Evolutionary conservation across 108 stramenopile genomes (phyloP).

Genomic region (Pseudonitzschia pungens): DNA sequence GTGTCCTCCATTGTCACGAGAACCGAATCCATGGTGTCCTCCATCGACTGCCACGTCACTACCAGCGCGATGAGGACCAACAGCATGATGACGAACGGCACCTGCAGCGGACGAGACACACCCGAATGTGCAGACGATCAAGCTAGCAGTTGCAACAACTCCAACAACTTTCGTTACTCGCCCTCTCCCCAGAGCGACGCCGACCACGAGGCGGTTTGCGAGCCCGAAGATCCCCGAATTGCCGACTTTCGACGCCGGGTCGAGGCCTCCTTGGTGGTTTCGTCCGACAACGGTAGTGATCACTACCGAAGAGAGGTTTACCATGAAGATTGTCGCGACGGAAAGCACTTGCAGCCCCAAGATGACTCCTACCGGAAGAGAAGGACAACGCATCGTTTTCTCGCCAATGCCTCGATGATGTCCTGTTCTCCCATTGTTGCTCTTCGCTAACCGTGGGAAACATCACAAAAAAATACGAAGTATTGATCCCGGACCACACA

Average conservation of each 20-base stretch:
- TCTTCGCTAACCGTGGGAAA: too few species aligned
- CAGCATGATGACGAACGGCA: background rate
- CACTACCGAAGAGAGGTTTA: background rate
- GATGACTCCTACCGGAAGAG: too few species aligned
- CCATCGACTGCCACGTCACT: background rate
- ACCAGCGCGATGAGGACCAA: background rate
- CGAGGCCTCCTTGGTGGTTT: background rate
- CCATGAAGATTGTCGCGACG: background rate
- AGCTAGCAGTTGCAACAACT: background rate
- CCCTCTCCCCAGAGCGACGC: background rate
- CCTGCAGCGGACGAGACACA: background rate
- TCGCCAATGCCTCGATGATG: too few species aligned
- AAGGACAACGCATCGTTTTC: too few species aligned
- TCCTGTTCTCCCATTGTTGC: too few species aligned
- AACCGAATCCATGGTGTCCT: conserved; percentile 3
- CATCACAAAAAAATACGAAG: too few species aligned
- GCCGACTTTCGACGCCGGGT: background rate
- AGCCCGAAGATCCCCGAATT: background rate
- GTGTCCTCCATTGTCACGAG: conserved; percentile 8
- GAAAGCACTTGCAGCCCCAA: background rate
- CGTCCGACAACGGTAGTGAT: background rate
- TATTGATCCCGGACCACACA: too few species aligned
- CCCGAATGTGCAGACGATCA: background rate
- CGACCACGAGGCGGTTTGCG: background rate
- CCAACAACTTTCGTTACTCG: background rate